These are phyloP conservation scores for Hemisphaericaspora lyxosophila DNA, from an alignment of 1,139 yeast species.

Conservation along the genomic window DNA sequence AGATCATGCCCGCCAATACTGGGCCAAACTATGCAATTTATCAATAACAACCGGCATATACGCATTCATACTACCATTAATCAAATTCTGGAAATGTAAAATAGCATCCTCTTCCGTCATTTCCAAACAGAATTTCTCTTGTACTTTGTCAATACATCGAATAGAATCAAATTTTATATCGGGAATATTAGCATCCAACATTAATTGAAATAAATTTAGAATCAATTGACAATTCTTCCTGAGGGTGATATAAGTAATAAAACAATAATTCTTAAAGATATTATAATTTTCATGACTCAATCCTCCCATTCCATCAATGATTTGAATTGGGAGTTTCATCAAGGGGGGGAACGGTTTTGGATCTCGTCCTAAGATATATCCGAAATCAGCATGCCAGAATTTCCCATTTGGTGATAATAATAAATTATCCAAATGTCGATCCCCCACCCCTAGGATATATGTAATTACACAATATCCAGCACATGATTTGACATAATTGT, in stretches of 20 bases:
- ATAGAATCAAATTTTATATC: conserved; percentile 74
- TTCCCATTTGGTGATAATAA: conserved; percentile 73
- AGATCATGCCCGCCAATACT: conserved; percentile 85
- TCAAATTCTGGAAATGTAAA: conserved; percentile 86
- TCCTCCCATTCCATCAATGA: conserved; percentile 98
- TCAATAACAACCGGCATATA: conserved; percentile 93
- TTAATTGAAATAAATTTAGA: conserved; percentile 81
- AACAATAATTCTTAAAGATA: conserved; percentile 88
- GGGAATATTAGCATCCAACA: conserved; percentile 94
- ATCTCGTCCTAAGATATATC: conserved; percentile 92
- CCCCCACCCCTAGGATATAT: conserved; percentile 93
- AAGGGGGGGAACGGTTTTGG: conserved; percentile 98
- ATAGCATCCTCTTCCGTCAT: conserved; percentile 96
- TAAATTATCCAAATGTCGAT: conserved; percentile 90
- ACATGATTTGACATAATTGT: conserved; percentile 89
- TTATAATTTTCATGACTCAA: conserved; percentile 79
- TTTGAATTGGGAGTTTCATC: conserved; percentile 96
- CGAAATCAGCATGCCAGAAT: conserved; percentile 97
- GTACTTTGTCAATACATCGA: conserved; percentile 82
- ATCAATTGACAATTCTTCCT: conserved; percentile 88
- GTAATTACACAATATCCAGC: conserved; percentile 99
- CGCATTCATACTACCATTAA: conserved; percentile 92
- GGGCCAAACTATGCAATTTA: conserved; percentile 90
- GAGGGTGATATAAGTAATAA: conserved; percentile 87
- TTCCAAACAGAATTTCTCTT: conserved; percentile 89